Base-by-base conservation (phyloP, 345 rosid genomes). In the Eucalyptus dawsonii region DNA sequence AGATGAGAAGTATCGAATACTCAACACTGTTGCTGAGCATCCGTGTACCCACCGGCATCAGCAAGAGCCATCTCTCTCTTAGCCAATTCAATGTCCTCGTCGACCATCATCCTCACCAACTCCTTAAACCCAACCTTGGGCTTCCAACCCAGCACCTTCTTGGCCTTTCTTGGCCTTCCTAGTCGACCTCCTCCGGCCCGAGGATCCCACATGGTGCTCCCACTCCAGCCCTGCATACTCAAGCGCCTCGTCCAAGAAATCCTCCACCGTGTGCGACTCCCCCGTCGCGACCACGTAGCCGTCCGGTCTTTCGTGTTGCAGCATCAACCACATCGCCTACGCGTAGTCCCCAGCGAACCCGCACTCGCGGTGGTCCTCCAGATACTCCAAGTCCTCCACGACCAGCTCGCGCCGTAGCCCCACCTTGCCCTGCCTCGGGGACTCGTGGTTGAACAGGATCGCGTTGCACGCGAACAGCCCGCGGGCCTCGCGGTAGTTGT, bases 271-370 rank as follows among this genome's bases (percentile, higher is more conserved):
- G 65, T 96, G 99, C 31, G 97, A 93, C 58, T 97, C 98, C 95
- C 95, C 98, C 17, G 98, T 97, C 12, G 98, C 99, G 76, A 97
- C 98, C 83, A 97, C 98, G 88, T 95, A 97, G 88, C 97, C 99
- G 19, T 96, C 98, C 1, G 98, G 94, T 92, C 94, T 94, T 92
- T 96, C 98, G 60, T 96, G 97, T 91, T 97, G 99, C 89, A 97
- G 88, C 99, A 97, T 97, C 96, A 97, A 42, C 99, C 99, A 97
- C 99, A 97, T 96, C 51, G 99, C 99, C 92, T 97, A 98, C 56
- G 96, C 98, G 56, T 97, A 97, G 85, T 97, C 98, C 85, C 99
- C 98, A 0, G 99, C 99, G 58, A 97, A 97, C 10, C 99, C 98
- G 98, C 99, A 97, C 29, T 97, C 98, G 88, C 99, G 87, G 17